Conservation (phyloP, 2,329 filamentous ascomycete species). For the Curvularia sp. region DNA sequence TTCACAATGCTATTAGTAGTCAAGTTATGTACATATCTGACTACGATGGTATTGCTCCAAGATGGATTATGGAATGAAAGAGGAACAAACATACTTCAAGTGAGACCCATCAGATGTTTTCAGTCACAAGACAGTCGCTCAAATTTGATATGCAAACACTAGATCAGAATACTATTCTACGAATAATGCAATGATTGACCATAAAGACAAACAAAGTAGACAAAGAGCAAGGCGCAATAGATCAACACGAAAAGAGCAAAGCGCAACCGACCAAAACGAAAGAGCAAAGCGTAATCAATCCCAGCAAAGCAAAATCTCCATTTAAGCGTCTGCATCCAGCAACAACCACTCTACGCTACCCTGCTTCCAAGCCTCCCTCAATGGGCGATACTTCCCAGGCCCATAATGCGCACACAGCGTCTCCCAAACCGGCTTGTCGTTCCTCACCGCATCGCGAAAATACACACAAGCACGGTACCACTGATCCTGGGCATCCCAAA, state of each 20-base stretch:
- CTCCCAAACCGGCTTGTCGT: background rate
- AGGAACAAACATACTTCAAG: background rate
- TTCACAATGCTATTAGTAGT: too few relatives aligned
- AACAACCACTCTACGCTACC: background rate
- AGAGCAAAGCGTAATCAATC: background rate
- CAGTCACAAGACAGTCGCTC: background rate
- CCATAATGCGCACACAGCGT: background rate
- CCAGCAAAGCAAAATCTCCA: background rate
- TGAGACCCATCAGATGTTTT: background rate
- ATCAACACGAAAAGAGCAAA: background rate
- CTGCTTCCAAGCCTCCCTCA: background rate
- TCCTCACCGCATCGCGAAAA: background rate
- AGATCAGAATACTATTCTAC: background rate
- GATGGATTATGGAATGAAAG: background rate
- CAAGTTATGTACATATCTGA: too few relatives aligned
- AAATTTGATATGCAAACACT: background rate
- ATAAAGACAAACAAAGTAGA: background rate
- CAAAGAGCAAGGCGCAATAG: background rate
- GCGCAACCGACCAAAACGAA: background rate
- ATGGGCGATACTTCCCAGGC: background rate
- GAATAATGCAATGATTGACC: background rate
- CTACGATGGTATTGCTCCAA: too few relatives aligned
- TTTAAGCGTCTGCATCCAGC: background rate
- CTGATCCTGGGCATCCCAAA: background rate
- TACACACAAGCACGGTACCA: constrained; percentile 8